Percentiles rank a stretch among this genome's conserved stretches.
Evolutionary conservation across 768 basidiomycete species (phyloP).

Genomic region (Suillus variegatus): DNA sequence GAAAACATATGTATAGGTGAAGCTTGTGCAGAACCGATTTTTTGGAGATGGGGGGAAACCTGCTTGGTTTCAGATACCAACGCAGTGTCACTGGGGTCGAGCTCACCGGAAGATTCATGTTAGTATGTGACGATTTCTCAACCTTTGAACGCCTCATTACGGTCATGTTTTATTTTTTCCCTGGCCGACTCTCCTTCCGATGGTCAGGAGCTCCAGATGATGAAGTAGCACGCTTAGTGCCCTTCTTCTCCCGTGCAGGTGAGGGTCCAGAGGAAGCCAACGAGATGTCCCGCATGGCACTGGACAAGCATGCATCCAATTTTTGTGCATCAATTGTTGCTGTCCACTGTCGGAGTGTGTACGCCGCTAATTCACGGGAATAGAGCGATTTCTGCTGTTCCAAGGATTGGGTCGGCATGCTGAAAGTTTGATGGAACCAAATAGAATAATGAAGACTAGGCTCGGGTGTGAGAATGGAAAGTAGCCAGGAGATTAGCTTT

Average conservation of each 20-base stretch:
- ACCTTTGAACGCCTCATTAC: not conserved
- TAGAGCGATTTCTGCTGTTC: constrained; percentile 14
- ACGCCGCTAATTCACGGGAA: constrained; percentile 21
- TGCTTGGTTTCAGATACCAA: constrained; percentile 1
- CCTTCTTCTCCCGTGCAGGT: not conserved
- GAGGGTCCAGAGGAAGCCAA: constrained; percentile 3
- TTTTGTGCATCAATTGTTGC: constrained; percentile 16
- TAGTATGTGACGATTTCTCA: not conserved
- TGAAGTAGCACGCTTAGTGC: not conserved
- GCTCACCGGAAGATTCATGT: constrained; percentile 1
- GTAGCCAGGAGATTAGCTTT: not conserved
- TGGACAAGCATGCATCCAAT: constrained; percentile 1
- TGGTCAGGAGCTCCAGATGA: not conserved
- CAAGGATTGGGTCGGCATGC: constrained; percentile 9
- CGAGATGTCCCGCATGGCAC: not conserved
- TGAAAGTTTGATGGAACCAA: not conserved
- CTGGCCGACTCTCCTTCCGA: not conserved
- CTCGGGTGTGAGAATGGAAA: too few relatives aligned
- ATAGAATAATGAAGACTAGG: not conserved
- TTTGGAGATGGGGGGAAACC: too few relatives aligned
- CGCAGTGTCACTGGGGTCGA: too few relatives aligned
- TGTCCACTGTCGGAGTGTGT: constrained; percentile 23
- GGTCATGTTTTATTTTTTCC: not conserved
- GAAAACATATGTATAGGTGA: not conserved
- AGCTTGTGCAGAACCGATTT: not conserved